Percentiles rank a stretch among this genome's conserved stretches.
Conservation (phyloP, 176 grass and related monocot genomes). For the Pontederia crassipes region DNA sequence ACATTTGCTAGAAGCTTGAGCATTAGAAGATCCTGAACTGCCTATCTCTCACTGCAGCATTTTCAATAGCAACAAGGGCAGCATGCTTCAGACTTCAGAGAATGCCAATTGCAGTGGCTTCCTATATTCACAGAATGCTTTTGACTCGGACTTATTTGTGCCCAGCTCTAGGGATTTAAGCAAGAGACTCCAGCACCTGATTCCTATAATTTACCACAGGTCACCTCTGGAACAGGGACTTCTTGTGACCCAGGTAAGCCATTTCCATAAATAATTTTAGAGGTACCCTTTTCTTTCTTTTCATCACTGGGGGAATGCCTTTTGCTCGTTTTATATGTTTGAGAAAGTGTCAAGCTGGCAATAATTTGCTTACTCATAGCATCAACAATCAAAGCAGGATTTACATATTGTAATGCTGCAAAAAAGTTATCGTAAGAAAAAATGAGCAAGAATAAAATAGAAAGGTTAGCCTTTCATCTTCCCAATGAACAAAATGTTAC, state of each 20-base stretch:
- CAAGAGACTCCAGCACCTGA: slow-evolving; percentile 41
- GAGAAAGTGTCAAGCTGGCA: slow-evolving; percentile 20
- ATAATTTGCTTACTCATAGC: slow-evolving; percentile 56
- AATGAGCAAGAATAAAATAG: background rate
- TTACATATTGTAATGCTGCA: slow-evolving; percentile 37
- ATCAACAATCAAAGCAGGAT: slow-evolving; percentile 78
- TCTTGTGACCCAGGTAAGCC: background rate
- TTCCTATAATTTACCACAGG: slow-evolving; percentile 11
- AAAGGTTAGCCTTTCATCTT: background rate
- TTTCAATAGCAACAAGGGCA: slow-evolving; percentile 81
- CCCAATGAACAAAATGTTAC: no score
- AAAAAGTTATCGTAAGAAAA: background rate
- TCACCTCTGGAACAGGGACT: background rate
- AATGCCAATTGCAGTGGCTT: slow-evolving; percentile 58
- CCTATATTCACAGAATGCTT: slow-evolving; percentile 16
- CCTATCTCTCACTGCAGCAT: slow-evolving; percentile 57
- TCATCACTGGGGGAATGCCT: background rate
- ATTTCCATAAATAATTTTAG: slow-evolving; percentile 2
- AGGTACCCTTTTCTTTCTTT: slow-evolving; percentile 12
- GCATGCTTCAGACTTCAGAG: slow-evolving; percentile 63
- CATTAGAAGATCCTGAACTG: slow-evolving; percentile 13
- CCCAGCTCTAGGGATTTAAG: slow-evolving; percentile 72
- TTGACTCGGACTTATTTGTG: slow-evolving; percentile 19
- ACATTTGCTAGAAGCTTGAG: background rate
- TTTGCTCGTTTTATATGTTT: slow-evolving; percentile 18